phyloP scores from a whole-genome alignment of 2,329 filamentous ascomycete species.

The Ophiostoma himal-ulmi region DNA sequence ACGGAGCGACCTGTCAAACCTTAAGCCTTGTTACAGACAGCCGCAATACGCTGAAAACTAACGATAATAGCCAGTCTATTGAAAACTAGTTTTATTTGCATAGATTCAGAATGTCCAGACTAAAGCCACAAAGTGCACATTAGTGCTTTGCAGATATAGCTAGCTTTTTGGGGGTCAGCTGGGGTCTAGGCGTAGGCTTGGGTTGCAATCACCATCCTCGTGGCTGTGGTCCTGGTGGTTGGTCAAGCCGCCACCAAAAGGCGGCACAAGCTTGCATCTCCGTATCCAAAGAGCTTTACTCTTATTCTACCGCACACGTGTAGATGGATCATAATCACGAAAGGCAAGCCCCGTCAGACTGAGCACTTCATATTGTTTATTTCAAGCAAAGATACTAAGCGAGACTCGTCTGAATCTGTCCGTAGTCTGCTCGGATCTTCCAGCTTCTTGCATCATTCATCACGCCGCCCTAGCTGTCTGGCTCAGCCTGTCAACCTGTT shows the following conservation, averaged over 20 bases:
- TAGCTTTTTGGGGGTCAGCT: background rate
- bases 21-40: background rate
- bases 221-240: background rate
- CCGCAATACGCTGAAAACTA: background rate
- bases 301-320: background rate
- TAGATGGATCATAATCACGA: background rate
- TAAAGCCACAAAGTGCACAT: background rate
- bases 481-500: background rate
- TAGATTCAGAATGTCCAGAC: background rate
- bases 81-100: background rate
- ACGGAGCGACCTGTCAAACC: background rate
- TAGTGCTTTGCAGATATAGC: background rate
- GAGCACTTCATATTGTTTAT: background rate
- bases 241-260: background rate
- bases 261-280: background rate
- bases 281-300: background rate
- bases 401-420: no score
- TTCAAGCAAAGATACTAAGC: background rate
- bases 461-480: background rate
- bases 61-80: background rate
- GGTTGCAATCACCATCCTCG: conserved; percentile 8
- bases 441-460: background rate
- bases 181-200: background rate
- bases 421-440: background rate
- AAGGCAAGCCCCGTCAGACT: background rate